A percentile compares a stretch with the other conserved stretches of the same genome.
Conservation (phyloP, 106 monocot genomes). For the Dioscorea dumetorum region DNA sequence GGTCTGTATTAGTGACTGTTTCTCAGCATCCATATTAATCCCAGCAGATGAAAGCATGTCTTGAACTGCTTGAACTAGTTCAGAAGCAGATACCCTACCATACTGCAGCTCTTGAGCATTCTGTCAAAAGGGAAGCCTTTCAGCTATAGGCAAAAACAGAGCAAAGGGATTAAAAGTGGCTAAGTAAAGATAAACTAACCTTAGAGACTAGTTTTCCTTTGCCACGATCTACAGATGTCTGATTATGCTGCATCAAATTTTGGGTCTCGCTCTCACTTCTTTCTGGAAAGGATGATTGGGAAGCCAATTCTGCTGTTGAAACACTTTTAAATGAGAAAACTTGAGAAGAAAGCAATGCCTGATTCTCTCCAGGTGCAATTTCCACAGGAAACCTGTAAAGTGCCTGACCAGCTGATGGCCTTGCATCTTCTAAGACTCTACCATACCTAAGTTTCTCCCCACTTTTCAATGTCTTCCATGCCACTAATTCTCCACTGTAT, state of each 20-base stretch:
- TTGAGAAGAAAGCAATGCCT: conserved; percentile 76
- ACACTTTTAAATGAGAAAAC: conserved; percentile 89
- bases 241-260: conserved; percentile 12
- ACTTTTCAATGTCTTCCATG: conserved; percentile 75
- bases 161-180: background rate
- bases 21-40: conserved; percentile 68
- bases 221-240: conserved; percentile 5
- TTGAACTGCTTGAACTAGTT: conserved; percentile 83
- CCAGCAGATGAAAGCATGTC: conserved; percentile 93
- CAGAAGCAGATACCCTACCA: conserved; percentile 73
- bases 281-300: conserved; percentile 15
- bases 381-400: conserved; percentile 79
- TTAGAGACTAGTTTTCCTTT: background rate
- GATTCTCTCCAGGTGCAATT: conserved; percentile 46
- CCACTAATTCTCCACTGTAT: conserved; percentile 85
- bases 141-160: background rate
- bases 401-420: conserved; percentile 81
- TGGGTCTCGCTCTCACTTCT: conserved; percentile 7
- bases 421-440: conserved; percentile 77
- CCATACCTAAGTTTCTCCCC: conserved; percentile 92
- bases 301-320: conserved; percentile 46
- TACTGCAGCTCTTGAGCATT: conserved; percentile 31
- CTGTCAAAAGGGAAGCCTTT: conserved; percentile 20
- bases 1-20: conserved; percentile 65
- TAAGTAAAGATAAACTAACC: background rate